These are phyloP conservation scores for Penicillium sp. DNA, from an alignment of 2,329 filamentous ascomycete genomes.

Conservation along the genomic window DNA sequence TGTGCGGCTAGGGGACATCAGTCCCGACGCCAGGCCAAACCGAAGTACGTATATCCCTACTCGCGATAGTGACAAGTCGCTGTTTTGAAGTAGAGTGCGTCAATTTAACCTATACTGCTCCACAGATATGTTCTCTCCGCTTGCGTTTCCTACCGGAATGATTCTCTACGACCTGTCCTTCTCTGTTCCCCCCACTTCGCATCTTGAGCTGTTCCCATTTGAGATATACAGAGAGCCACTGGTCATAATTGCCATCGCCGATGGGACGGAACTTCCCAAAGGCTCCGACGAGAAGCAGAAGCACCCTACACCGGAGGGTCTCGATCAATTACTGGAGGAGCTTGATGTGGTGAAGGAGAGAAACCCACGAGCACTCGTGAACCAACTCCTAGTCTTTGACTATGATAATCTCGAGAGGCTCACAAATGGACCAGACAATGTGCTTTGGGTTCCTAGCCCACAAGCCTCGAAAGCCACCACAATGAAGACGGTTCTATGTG, in stretches of 20 bases:
- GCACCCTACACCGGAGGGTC: conserved; percentile 37
- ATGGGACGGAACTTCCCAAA: conserved; percentile 66
- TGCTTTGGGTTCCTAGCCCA: conserved; percentile 67
- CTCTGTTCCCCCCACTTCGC: conserved; percentile 73
- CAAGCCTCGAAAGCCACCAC: conserved; percentile 72
- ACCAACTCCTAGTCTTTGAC: conserved; percentile 79
- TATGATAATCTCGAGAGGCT: conserved; percentile 57
- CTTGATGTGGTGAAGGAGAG: conserved; percentile 68
- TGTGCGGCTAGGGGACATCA: conserved; percentile 81
- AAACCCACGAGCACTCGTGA: conserved; percentile 73
- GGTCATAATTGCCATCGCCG: conserved; percentile 78
- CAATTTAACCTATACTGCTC: conserved; percentile 25
- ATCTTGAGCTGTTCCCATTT: conserved; percentile 79
- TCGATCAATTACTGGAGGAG: conserved; percentile 54
- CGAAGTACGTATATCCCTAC: conserved; percentile 62
- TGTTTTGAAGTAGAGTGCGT: not conserved
- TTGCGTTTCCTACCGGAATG: conserved; percentile 80
- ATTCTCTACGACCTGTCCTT: conserved; percentile 87
- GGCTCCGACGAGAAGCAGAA: conserved; percentile 22
- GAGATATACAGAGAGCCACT: conserved; percentile 85
- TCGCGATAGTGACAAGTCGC: not conserved
- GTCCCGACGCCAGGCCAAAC: conserved; percentile 77
- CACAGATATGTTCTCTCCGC: conserved; percentile 87
- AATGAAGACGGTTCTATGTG: conserved; percentile 76
- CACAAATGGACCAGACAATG: conserved; percentile 59